Base-by-base conservation (phyloP, 345 rosid genomes). In the Corchorus capsularis region DNA sequence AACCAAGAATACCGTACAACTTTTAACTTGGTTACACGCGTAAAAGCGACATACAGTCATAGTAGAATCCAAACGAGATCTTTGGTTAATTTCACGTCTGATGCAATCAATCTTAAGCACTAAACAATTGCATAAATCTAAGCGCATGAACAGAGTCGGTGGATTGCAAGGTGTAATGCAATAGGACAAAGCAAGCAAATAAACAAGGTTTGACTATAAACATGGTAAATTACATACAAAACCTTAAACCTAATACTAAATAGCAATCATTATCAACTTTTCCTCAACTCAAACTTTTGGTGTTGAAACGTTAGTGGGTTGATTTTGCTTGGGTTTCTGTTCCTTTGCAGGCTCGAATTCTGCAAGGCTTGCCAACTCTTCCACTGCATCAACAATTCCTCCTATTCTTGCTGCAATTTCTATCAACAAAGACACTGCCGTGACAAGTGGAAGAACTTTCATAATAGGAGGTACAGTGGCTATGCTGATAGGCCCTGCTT, bases 381-480 rank as follows among this genome's bases (percentile, higher is more conserved):
- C 75, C 1, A 90, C 88, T 52, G 83, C 87, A 46, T 85, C 80
- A 6, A 75, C 89, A 39, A 83, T 75, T 22, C 72, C 83, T 65
- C 88, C 90, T 41, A 89, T 79, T 85, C 89, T 87, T 19, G 83
- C 71, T 49, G 92, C 86, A 53, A 75, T 89, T 78, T 92, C 94
- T 7, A 76, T 80, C 77, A 92, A 54, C 88, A 92, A 68, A 1
- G 91, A 82, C 37, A 85, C 90, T 49, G 87, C 43, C 50, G 94
- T 92, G 43, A 85, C 85, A 17, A 88, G 84, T 0, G 91, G 90
- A 79, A 94, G 83, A 73, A 90, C 75, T 71, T 85, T 90, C 78
- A 85, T 76, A 73, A 89, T 60, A n/a, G 89, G 76, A 69, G 75
- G 78, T 9, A 69, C 0, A 35, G 60, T 60, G 49, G 59, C 61